Conservation (phyloP, 2,329 filamentous ascomycete species). For the Colletotrichum cereale region DNA sequence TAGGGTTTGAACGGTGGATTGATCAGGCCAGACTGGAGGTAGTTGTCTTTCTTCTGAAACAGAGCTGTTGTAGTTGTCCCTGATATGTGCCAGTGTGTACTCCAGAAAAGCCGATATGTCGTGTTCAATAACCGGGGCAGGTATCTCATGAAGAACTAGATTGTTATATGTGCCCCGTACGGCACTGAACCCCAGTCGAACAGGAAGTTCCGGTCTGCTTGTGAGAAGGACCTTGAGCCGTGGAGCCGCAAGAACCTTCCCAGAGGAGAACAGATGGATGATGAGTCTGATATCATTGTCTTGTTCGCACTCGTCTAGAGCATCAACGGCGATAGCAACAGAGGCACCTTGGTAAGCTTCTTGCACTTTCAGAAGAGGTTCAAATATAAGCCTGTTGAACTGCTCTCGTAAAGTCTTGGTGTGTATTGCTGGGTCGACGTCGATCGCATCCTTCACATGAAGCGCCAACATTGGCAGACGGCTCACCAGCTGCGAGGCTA, state of each 20-base stretch:
- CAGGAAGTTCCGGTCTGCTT: slow-evolving; percentile 53
- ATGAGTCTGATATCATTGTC: slow-evolving; percentile 48
- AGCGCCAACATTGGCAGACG: neutral
- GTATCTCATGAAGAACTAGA: neutral
- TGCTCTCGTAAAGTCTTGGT: slow-evolving; percentile 50
- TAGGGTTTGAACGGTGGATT: neutral
- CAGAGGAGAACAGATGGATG: slow-evolving; percentile 46
- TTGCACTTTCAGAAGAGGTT: slow-evolving; percentile 46
- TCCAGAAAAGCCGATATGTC: neutral
- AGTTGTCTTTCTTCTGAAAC: neutral
- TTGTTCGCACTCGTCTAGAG: slow-evolving; percentile 45
- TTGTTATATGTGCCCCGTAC: neutral
- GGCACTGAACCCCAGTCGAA: slow-evolving; percentile 49
- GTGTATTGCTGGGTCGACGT: slow-evolving; percentile 45
- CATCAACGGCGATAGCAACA: slow-evolving; percentile 50
- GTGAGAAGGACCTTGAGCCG: slow-evolving; percentile 53
- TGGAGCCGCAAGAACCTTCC: slow-evolving; percentile 22
- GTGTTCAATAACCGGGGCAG: neutral
- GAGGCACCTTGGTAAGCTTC: neutral
- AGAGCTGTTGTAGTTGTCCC: neutral
- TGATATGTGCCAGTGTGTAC: neutral
- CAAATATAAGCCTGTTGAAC: slow-evolving; percentile 54
- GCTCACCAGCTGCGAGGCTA: slow-evolving; percentile 51
- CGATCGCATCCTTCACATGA: slow-evolving; percentile 48
- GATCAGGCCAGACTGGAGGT: neutral